Evolutionary conservation across 345 rosid genomes (phyloP).

Genomic region (Camelina hispida): DNA sequence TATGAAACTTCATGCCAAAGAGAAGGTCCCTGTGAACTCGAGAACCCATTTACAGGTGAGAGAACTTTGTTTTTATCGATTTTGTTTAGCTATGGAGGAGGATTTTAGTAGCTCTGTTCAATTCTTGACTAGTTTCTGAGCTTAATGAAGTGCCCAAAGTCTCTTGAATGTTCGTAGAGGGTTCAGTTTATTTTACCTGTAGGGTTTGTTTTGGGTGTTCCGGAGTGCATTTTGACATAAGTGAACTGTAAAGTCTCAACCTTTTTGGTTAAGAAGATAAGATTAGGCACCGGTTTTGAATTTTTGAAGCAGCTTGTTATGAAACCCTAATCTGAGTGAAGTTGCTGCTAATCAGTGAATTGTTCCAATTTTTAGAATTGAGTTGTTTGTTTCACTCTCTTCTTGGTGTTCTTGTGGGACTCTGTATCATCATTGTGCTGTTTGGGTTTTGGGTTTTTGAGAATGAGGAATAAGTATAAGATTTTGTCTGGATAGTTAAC

Average conservation of each 20-base stretch:
- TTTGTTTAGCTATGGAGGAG: conserved; percentile 6
- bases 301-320: conserved; percentile 1
- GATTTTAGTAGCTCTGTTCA: neutral
- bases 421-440: conserved; percentile 5
- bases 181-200: neutral
- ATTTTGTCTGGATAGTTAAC: neutral
- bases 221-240: neutral
- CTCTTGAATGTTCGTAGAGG: neutral
- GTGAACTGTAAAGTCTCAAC: conserved; percentile 1
- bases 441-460: neutral
- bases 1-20: conserved; percentile 83
- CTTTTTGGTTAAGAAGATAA: conserved; percentile 19
- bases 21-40: conserved; percentile 67
- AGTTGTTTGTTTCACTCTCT: conserved; percentile 23
- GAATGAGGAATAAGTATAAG: neutral
- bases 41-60: conserved; percentile 77
- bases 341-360: neutral
- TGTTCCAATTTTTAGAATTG: conserved; percentile 11
- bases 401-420: neutral
- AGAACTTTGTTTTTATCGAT: neutral
- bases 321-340: conserved; percentile 15
- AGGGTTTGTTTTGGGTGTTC: neutral
- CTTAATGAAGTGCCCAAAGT: neutral
- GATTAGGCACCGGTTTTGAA: neutral
- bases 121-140: conserved; percentile 5